A percentile compares a stretch with the other conserved stretches of the same genome.
phyloP scores from a whole-genome alignment of 176 grass and related monocot genomes.

The Aegilops speltoides region DNA sequence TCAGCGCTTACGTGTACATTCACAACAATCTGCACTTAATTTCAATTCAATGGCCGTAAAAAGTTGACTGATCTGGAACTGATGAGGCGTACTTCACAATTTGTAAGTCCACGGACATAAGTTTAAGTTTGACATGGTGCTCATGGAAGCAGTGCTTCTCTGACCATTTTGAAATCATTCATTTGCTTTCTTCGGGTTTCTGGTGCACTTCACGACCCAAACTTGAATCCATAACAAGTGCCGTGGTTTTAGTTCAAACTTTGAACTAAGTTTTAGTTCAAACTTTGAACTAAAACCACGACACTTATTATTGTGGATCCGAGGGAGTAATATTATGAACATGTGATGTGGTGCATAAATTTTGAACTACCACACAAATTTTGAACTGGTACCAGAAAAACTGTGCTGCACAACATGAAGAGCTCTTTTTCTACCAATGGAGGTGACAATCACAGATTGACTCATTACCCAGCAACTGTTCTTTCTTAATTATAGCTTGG shows the following conservation, averaged over 20 bases:
- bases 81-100: too few species aligned
- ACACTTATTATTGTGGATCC: too few species aligned
- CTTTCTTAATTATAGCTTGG: slow-evolving; percentile 5
- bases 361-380: background rate
- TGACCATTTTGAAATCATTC: background rate
- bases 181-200: background rate
- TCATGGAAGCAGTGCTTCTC: background rate
- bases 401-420: background rate
- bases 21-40: too few species aligned
- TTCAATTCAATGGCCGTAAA: too few species aligned
- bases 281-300: too few species aligned
- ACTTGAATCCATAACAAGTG: too few species aligned
- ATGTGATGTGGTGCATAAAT: background rate
- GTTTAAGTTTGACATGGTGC: background rate
- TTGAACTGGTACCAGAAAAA: background rate
- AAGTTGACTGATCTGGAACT: too few species aligned
- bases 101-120: background rate
- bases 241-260: too few species aligned
- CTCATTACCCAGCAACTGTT: background rate
- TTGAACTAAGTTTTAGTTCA: too few species aligned
- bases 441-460: background rate
- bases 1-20: too few species aligned
- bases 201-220: background rate
- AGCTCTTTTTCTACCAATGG: background rate
- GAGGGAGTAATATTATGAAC: too few species aligned